Evolutionary conservation across 768 basidiomycete species (phyloP), one percentile per base, ranked within the genome.

Genomic region (Calocybe indica): DNA sequence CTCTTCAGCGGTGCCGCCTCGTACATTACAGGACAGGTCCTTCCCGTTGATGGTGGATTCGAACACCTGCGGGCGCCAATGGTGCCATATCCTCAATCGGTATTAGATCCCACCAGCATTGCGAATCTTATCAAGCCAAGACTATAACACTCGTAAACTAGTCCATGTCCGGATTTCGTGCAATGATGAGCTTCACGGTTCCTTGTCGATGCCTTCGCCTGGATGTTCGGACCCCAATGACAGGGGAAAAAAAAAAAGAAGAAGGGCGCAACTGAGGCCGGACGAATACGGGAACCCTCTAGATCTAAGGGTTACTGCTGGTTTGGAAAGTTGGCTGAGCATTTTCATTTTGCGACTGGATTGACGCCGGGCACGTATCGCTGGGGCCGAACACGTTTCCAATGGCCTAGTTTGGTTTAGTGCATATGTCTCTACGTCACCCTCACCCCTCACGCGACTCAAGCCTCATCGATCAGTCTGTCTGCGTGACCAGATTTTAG

Each of bases 1-100:
- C 71, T 94, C 37, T 90, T 92, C 69, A 91, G 88, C 55, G 78
- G 80, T 43, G 88, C 86, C 3, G 88, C 88, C 9, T 67, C 78
- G 5, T 89, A 77, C 62, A 78, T 92, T 48, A 85, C 85, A 1
- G 89, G 89, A 3, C 84, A 86, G 55, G 65, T 86, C n/a, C 62
- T 90, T 33, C 73, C 76, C 28, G 82, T 88, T 22, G 86, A 89
- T 54, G 87, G 87, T 37, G 85, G 74, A 7, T 56, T 46, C 35
- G 78, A 83, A 59, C 78, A 84, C 55, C 39, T 85, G 29, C 70
- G 80, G 41, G 53, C 62, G 4, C 51, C 61, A 1, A 58, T 67
- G 43, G 49, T 87, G 28, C 83, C 85, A 28, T 87, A 87, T 59
- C 86, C 85, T 1, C 64, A 77, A 51, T 53, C 73, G 2, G 76